These are phyloP conservation scores for Physocladia obscura DNA, from an alignment of 192 early-diverging fungal species.

Conservation along the genomic window DNA sequence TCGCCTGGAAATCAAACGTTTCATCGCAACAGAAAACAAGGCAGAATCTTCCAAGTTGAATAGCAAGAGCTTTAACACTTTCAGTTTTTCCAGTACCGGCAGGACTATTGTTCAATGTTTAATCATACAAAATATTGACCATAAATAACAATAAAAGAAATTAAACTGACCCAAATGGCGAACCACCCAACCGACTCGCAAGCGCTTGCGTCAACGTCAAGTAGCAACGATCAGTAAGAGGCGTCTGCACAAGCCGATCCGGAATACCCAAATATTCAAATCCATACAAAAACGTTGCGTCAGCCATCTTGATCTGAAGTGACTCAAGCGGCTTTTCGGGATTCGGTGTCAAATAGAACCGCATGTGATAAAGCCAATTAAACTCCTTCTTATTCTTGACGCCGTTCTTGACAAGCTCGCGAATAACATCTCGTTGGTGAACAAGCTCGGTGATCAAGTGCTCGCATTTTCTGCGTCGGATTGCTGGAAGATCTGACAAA, in stretches of 20 bases:
- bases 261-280: slow-evolving; percentile 97
- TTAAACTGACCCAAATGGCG: slow-evolving; percentile 72
- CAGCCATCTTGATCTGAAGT: slow-evolving; percentile 85
- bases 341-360: slow-evolving; percentile 79
- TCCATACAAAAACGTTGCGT: slow-evolving; percentile 92
- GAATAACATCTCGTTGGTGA: slow-evolving; percentile 93
- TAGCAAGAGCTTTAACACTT: slow-evolving; percentile 95
- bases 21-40: slow-evolving; percentile 99
- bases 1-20: slow-evolving; percentile 99
- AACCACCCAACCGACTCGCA: slow-evolving; percentile 87
- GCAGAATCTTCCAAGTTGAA: slow-evolving; percentile 91
- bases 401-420: slow-evolving; percentile 54
- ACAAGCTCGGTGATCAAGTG: slow-evolving; percentile 98
- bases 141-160: not conserved
- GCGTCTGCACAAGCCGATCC: slow-evolving; percentile 97
- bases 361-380: slow-evolving; percentile 93
- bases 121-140: not conserved
- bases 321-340: slow-evolving; percentile 69
- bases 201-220: slow-evolving; percentile 97
- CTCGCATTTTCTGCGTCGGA: slow-evolving; percentile 93
- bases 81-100: slow-evolving; percentile 99
- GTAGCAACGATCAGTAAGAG: slow-evolving; percentile 98
- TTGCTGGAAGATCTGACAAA: slow-evolving; percentile 75
- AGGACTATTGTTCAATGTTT: slow-evolving; percentile 52
- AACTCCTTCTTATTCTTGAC: slow-evolving; percentile 62